A percentile compares a stretch with the other conserved stretches of the same genome.
Evolutionary conservation across 2,329 filamentous ascomycete species (phyloP).

Genomic region (Dothistroma pini): DNA sequence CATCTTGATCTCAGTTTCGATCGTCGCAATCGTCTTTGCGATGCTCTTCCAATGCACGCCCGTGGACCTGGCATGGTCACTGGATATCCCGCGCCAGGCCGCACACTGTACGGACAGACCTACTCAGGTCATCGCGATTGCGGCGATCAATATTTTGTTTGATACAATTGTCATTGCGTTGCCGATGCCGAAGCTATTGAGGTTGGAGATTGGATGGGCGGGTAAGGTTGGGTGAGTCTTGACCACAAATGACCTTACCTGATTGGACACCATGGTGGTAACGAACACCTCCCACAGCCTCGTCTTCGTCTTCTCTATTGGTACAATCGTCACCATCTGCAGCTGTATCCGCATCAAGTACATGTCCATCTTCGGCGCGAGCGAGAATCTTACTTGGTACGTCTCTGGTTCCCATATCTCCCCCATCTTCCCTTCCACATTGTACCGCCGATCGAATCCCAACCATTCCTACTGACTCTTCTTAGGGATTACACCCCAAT

Average conservation of each 20-base stretch:
- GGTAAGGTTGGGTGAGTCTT: not conserved
- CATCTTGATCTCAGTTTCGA: not conserved
- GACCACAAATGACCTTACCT: not conserved
- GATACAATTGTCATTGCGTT: not conserved
- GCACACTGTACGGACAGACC: not conserved
- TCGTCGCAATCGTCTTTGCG: not conserved
- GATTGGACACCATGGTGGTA: too few relatives aligned
- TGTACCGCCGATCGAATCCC: too few relatives aligned
- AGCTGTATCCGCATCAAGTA: slow-evolving; percentile 13
- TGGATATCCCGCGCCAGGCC: too few relatives aligned
- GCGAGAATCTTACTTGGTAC: not conserved
- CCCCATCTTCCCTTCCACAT: not conserved
- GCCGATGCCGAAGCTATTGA: not conserved
- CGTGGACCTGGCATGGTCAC: not conserved
- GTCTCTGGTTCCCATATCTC: not conserved
- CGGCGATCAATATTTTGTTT: not conserved
- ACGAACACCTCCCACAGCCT: not conserved
- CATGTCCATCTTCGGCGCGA: not conserved
- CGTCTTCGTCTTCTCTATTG: slow-evolving; percentile 12
- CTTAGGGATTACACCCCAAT: slow-evolving; percentile 15
- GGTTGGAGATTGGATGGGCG: not conserved
- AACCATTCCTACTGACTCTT: not conserved
- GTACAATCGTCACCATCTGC: slow-evolving; percentile 12
- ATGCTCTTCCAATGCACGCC: slow-evolving; percentile 2
- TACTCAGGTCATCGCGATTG: not conserved